These are phyloP conservation scores for Beauveria brongniartii DNA, from an alignment of 2,329 filamentous ascomycete species.

Conservation along the genomic window DNA sequence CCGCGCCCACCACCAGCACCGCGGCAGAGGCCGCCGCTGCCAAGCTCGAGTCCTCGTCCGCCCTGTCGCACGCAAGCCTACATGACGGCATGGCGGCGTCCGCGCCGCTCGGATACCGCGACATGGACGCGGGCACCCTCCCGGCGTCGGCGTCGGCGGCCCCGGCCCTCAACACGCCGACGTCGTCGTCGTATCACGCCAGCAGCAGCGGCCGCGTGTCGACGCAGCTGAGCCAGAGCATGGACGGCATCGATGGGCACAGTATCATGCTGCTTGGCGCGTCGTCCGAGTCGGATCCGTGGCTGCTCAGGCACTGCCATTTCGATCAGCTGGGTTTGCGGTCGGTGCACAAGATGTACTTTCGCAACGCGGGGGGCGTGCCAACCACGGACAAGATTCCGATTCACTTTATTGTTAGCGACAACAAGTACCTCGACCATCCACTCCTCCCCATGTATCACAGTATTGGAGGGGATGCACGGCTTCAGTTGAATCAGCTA, in stretches of 20 bases:
- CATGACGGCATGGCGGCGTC: neutral
- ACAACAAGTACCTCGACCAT: slow-evolving; percentile 9
- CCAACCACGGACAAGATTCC: slow-evolving; percentile 26
- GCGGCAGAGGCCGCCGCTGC: neutral
- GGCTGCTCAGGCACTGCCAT: slow-evolving; percentile 27
- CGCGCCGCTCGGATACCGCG: neutral
- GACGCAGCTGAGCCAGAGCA: slow-evolving; percentile 15
- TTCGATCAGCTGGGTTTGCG: slow-evolving; percentile 28
- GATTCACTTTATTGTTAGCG: slow-evolving; percentile 19
- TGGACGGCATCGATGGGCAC: slow-evolving; percentile 23
- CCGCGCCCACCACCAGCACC: neutral
- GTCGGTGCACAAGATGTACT: slow-evolving; percentile 26
- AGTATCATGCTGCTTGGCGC: slow-evolving; percentile 23
- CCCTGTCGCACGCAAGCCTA: neutral
- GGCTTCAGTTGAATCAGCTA: slow-evolving; percentile 3
- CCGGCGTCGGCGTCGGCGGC: neutral
- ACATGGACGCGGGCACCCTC: neutral
- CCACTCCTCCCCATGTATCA: neutral
- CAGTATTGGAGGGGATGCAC: neutral
- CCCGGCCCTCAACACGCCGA: slow-evolving; percentile 2
- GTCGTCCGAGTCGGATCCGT: slow-evolving; percentile 27
- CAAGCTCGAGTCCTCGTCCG: neutral
- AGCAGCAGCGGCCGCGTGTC: neutral
- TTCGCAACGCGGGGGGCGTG: slow-evolving; percentile 29
- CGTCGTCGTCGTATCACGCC: neutral